phyloP scores from a whole-genome alignment of 139 green algal species.

The Closterium sp. region DNA sequence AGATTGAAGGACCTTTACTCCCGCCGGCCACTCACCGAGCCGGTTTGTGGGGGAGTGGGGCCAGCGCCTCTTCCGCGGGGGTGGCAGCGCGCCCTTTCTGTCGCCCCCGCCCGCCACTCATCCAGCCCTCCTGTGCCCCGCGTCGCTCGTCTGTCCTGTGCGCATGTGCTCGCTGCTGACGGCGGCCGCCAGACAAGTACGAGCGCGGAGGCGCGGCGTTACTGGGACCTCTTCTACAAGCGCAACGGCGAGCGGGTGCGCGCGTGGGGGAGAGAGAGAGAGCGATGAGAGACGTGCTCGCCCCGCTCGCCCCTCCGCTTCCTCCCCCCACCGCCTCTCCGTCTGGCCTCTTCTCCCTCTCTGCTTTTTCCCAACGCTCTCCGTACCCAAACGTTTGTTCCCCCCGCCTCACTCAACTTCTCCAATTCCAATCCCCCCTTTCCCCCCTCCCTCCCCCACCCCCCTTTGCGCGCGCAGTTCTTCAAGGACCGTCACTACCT shows the following conservation, averaged over 20 bases:
- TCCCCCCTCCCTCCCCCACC: neutral
- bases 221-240: conserved; percentile 42
- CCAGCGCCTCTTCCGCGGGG: too few relatives aligned
- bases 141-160: neutral
- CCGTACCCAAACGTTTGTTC: too few relatives aligned
- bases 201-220: neutral
- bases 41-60: neutral
- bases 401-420: neutral
- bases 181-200: too few relatives aligned
- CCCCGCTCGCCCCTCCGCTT: neutral
- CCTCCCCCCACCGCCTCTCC: neutral
- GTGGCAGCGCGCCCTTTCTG: neutral
- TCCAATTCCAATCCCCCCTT: neutral
- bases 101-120: neutral
- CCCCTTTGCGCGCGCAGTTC: conserved; percentile 15
- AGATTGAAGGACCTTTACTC: neutral
- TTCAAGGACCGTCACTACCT: conserved; percentile 47
- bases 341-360: neutral
- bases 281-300: too few relatives aligned
- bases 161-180: too few relatives aligned
- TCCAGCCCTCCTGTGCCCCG: neutral
- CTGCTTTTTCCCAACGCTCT: too few relatives aligned
- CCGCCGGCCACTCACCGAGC: too few relatives aligned
- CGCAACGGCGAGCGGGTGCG: conserved; percentile 18
- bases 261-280: too few relatives aligned